A percentile compares a stretch with the other conserved stretches of the same genome.
phyloP scores from a whole-genome alignment of 176 grass and related monocot genomes.

The Eleusine coracana region DNA sequence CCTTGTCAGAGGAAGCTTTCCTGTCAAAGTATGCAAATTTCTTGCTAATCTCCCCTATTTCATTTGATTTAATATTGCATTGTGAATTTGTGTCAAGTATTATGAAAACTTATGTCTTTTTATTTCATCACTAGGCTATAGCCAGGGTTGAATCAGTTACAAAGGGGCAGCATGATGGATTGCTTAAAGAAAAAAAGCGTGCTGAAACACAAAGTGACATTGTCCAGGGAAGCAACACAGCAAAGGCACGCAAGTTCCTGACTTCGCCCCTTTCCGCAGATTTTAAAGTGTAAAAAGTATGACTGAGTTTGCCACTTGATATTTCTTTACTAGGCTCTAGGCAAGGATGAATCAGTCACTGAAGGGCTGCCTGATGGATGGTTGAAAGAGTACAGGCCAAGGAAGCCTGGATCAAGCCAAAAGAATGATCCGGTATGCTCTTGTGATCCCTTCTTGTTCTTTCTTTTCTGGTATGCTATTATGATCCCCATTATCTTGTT shows the following conservation, averaged over 20 bases:
- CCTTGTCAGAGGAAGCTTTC: constrained; percentile 13
- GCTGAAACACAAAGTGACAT: background rate
- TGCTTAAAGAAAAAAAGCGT: constrained; percentile 14
- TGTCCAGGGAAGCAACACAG: background rate
- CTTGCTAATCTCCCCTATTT: background rate
- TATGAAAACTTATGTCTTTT: background rate
- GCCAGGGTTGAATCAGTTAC: constrained; percentile 9
- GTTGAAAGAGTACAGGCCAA: constrained; percentile 51
- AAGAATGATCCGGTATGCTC: constrained; percentile 49
- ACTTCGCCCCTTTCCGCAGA: background rate
- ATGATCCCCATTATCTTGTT: background rate
- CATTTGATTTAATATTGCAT: constrained; percentile 8
- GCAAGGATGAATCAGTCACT: constrained; percentile 14
- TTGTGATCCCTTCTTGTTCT: constrained; percentile 5
- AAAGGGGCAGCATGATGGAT: constrained; percentile 1
- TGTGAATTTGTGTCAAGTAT: background rate
- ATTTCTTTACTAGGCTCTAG: constrained; percentile 40
- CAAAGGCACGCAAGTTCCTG: background rate
- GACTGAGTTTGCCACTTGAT: background rate
- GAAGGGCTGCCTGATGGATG: constrained; percentile 57
- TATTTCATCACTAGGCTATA: constrained; percentile 40
- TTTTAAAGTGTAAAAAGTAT: background rate
- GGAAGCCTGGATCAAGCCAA: constrained; percentile 36
- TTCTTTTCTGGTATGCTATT: constrained; percentile 38
- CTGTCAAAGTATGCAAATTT: constrained; percentile 15